Evolutionary conservation across 805 yeast genomes (phyloP).

Genomic region (Cyberlindnera subsufficiens): DNA sequence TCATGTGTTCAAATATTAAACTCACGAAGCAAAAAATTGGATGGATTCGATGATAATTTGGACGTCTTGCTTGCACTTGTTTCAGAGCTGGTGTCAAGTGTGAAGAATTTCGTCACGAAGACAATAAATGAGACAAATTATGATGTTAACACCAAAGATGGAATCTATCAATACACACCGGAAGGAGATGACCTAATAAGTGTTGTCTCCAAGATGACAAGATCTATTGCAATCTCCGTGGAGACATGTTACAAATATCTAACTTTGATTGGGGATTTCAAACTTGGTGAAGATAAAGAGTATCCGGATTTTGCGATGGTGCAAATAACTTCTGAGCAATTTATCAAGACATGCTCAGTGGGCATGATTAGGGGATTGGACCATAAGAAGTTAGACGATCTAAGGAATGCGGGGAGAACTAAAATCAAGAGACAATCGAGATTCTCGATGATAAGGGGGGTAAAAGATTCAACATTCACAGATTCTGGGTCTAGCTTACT

Average conservation of each 20-base stretch:
- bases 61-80: conserved; percentile 56
- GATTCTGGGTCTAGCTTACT: conserved; percentile 27
- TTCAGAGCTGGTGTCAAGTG: conserved; percentile 58
- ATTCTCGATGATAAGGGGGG: conserved; percentile 30
- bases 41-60: conserved; percentile 34
- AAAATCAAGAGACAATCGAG: conserved; percentile 26
- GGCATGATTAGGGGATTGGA: conserved; percentile 45
- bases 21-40: conserved; percentile 16
- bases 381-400: conserved; percentile 21
- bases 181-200: conserved; percentile 65
- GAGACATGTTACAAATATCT: conserved; percentile 45
- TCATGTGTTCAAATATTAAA: conserved; percentile 33
- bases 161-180: conserved; percentile 46
- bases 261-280: conserved; percentile 60
- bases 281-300: conserved; percentile 49
- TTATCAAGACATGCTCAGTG: conserved; percentile 54
- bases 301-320: conserved; percentile 61
- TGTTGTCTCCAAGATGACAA: conserved; percentile 55
- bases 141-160: conserved; percentile 13
- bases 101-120: conserved; percentile 54
- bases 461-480: conserved; percentile 16
- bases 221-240: conserved; percentile 44
- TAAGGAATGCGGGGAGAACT: conserved; percentile 16
- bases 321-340: conserved; percentile 52
- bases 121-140: conserved; percentile 37